Base-by-base conservation (phyloP, 202 grass and related monocot species). In the Eragrostis tef region DNA sequence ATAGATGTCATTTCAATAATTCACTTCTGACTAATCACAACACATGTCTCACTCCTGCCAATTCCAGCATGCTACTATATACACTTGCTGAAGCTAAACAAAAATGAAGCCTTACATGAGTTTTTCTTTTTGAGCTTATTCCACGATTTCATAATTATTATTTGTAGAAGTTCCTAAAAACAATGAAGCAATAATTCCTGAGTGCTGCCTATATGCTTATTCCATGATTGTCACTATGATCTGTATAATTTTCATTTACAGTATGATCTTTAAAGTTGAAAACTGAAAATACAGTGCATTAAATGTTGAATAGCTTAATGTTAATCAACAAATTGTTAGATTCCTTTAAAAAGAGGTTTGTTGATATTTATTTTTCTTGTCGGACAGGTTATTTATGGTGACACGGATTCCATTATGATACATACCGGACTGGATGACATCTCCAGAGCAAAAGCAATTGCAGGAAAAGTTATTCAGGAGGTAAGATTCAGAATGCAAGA, bases 371-470 rank as follows among this genome's bases (percentile, higher is more conserved):
- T 83, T 71, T 75, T 82, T 61, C 70, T 65, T 82, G 43, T 3
- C 27, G 66, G 57, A 81, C 86, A 98, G 95, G 95, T 99, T 79
- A 99, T 99, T 83, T 99, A 99, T 70, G 96, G 96, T 1, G 96
- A 99, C 73, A 99, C 96, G 10, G 96, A 99, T 77, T 99, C 96
- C 39, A 99, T 99, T 70, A 99, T 99, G 96, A 96, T 99, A 90
- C 79, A 96, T 80, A 99, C 89, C 81, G 96, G 96, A 21, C 66
- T 95, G 11, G 96, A 99, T 88, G 96, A 99, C 74, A 94, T 99
- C 68, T 88, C 87, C 43, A 93, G 77, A 74, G 93, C 92, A 87
- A 91, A 91, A 91, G 26, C 85, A 64, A 96, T 93, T 87, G 96
- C 96, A 73, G 91, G 89, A 86, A 99, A 93, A 68, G 96, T 99